Conservation (phyloP, 495 filamentous ascomycete genomes). For the Talaromyces trachyspermus region DNA sequence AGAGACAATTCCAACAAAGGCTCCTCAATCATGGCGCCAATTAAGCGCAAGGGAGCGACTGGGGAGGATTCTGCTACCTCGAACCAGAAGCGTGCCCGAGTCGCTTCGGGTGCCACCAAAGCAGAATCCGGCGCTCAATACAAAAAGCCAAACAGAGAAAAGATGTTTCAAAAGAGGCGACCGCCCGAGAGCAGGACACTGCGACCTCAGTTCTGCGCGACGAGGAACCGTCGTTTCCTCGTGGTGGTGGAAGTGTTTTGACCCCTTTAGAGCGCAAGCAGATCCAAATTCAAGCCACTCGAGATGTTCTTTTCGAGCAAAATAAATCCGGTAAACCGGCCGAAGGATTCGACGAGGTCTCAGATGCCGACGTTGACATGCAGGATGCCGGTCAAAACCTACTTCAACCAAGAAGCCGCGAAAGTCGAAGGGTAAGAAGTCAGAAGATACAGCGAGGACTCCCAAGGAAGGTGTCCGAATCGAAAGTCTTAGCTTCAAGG, state of each 20-base stretch:
- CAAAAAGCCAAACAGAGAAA: constrained; percentile 25
- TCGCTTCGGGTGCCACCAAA: constrained; percentile 26
- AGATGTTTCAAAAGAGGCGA: constrained; percentile 9
- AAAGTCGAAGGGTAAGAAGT: constrained; percentile 34
- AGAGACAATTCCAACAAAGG: not conserved
- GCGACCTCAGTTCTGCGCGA: constrained; percentile 52
- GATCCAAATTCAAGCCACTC: constrained; percentile 86
- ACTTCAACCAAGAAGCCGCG: constrained; percentile 43
- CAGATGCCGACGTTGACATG: constrained; percentile 42
- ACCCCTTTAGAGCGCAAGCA: constrained; percentile 94
- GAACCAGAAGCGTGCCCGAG: constrained; percentile 41
- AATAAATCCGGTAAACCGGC: constrained; percentile 45
- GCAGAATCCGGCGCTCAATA: constrained; percentile 11
- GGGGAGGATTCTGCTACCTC: constrained; percentile 29
- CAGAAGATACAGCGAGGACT: constrained; percentile 30
- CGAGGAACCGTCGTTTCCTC: constrained; percentile 83
- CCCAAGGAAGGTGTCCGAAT: constrained; percentile 59
- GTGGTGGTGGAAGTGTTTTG: constrained; percentile 83
- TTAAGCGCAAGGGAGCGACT: constrained; percentile 45
- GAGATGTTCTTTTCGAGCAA: constrained; percentile 90
- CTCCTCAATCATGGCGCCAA: constrained; percentile 37
- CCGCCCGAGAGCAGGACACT: constrained; percentile 12
- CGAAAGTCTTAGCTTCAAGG: constrained; percentile 86
- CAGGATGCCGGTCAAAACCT: constrained; percentile 33
- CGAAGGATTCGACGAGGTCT: constrained; percentile 29